Evolutionary conservation across 345 rosid species (phyloP), one percentile per base, ranked within the genome.

Genomic region (Populus deltoides): DNA sequence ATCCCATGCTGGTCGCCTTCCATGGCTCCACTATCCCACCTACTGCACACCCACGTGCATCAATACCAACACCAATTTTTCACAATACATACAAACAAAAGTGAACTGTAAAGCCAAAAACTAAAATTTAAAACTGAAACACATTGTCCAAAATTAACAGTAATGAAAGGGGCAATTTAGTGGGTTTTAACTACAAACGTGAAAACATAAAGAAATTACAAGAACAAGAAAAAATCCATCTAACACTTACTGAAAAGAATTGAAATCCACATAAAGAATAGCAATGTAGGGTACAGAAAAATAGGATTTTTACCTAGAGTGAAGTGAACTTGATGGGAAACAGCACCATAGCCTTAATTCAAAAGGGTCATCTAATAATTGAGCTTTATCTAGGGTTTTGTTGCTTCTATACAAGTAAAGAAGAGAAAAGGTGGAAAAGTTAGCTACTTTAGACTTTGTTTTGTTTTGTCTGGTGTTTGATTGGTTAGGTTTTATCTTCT

Each of bases 11-110:
- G 91, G 73, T 92, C 91, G 84, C 91, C 90, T 87, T 91, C 94
- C 99, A 95, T 95, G 88, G 89, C 88, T 82, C 77, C 90, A 81
- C 82, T 81, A 83, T 82, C 80, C 81, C 82, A 80, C 89, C 97
- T 92, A 72, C 57, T 79, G 79, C 76, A 61, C 29, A 36, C 10
- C 71, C 35, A 78, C 89, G 75, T 71, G 81, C 86, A 89, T 15
- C 57, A 83, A 24, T 77, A 77, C 62, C 72, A 75, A 49, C 35
- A 29, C 57, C 80, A 75, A 47, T 55, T 43, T 62, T 61, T 70
- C 62, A 71, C 63, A 5, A 47, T 25, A 65, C 6, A 39, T 12
- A 22, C 77, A 38, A 38, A 63, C 65, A 70, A 68, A 39, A 66
- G n/a, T 17, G 77, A 70, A 24, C 57, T 71, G 59, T 3, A 55